Base-by-base conservation (phyloP, 345 rosid genomes). In the Punica granatum region DNA sequence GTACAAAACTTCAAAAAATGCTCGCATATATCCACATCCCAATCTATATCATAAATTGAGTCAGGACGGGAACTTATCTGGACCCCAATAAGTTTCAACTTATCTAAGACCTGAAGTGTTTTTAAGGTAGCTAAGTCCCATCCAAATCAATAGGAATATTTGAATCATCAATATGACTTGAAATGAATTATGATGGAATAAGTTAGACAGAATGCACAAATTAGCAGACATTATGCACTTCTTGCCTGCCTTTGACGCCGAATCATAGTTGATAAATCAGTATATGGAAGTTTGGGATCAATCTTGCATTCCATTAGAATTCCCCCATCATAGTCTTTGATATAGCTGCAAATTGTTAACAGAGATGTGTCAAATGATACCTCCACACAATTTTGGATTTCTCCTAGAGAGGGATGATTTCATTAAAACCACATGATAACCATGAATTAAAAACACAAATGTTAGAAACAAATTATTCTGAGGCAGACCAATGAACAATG, bases 271-370 rank as follows among this genome's bases (percentile, higher is more conserved):
- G 99, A 92, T 71, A 92, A 66, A 83, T 95, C 89, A 37, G 94
- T 95, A 73, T 88, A 95, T 23, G 96, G 97, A 81, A 95, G 99
- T 78, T 92, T 92, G 64, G 97, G 97, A 79, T 88, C 90, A 63
- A 95, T 92, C 84, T 86, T 92, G 83, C 98, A 95, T 76, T 95
- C 99, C 98, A 95, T 95, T 35, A 95, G 91, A 75, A 95, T 88
- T 65, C 97, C 97, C 54, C 99, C 99, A 77, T 92, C 99, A 86
- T 92, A 95, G 70, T 95, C 99, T 83, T 92, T 95, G 70, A 95
- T 92, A 70, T 83, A 92, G 77, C 98, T 92, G 73, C 53, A 67
- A 75, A 64, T 51, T n/a, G 18, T 31, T 63, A 63, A 54, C 43
- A 62, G 60, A 46, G 46, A 49, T 61, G 21, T 53, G 37, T 66